Conservation (phyloP, 2,329 filamentous ascomycete genomes). For the Xylariaceae sp. region DNA sequence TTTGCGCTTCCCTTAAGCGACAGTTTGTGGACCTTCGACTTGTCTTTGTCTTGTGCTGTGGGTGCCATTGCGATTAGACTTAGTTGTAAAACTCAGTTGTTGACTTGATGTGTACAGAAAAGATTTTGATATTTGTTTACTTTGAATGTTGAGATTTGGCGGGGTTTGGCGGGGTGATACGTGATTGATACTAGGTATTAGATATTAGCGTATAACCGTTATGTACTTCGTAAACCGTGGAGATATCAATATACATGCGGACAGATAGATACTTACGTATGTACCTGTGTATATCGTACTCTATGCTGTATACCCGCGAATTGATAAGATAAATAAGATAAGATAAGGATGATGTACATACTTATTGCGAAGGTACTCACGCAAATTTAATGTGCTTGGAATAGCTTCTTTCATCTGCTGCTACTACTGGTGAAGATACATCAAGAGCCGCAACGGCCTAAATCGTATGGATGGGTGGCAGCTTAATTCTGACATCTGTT, state of each 20-base stretch:
- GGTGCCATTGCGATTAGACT: slow-evolving; percentile 30
- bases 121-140: slow-evolving; percentile 31
- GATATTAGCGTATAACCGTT: no score
- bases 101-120: neutral
- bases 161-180: no score
- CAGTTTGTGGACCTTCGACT: slow-evolving; percentile 93
- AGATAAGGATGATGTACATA: neutral
- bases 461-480: slow-evolving; percentile 39
- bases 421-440: neutral
- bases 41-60: slow-evolving; percentile 56
- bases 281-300: no score
- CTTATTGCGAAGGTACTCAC: no score
- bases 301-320: no score
- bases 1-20: slow-evolving; percentile 83
- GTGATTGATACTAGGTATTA: no score
- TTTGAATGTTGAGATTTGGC: slow-evolving; percentile 28
- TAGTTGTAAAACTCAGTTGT: neutral
- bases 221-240: no score
- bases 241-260: no score
- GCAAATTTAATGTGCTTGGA: slow-evolving; percentile 1
- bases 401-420: slow-evolving; percentile 14
- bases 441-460: slow-evolving; percentile 5
- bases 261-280: no score
- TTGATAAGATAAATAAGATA: slow-evolving; percentile 3
- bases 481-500: slow-evolving; percentile 29